phyloP scores from a whole-genome alignment of 192 early-diverging fungal genomes.

The Rhizoclosmatium sp. region DNA sequence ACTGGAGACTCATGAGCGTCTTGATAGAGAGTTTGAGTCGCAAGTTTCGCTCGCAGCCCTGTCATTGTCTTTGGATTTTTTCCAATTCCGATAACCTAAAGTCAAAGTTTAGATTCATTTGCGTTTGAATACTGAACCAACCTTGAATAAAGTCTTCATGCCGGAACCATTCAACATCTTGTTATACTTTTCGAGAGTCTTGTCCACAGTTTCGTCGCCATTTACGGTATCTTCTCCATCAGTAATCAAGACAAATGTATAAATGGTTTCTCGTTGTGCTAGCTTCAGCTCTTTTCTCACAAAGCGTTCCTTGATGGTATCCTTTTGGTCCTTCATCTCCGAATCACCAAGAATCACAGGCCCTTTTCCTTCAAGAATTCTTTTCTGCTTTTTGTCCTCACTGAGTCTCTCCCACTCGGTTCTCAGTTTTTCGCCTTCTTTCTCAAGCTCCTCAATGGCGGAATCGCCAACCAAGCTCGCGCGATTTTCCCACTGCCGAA shows the following conservation, averaged over 20 bases:
- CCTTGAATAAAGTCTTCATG: not conserved
- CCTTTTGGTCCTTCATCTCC: not conserved
- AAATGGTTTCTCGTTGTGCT: not conserved
- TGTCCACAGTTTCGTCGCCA: not conserved
- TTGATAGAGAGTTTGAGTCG: constrained; percentile 4
- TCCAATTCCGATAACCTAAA: constrained; percentile 9
- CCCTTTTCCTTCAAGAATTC: not conserved
- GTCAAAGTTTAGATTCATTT: not conserved
- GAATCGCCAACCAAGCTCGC: not conserved
- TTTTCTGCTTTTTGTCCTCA: not conserved
- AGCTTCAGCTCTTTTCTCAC: not conserved
- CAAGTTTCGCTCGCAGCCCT: not conserved
- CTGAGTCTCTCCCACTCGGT: not conserved
- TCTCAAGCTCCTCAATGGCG: not conserved
- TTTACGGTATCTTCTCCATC: constrained; percentile 9
- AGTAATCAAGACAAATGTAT: constrained; percentile 7
- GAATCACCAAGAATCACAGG: not conserved
- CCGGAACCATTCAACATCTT: constrained; percentile 1
- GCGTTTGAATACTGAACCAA: not conserved
- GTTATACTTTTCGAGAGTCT: not conserved
- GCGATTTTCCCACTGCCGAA: not conserved
- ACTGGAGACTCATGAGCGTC: not conserved
- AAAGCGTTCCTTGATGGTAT: not conserved
- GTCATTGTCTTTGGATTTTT: constrained; percentile 5
- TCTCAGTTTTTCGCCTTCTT: not conserved